Percentiles rank a stretch among this genome's conserved stretches.
These are phyloP conservation scores for Gautieria morchelliformis DNA, from an alignment of 768 basidiomycete species.

Conservation along the genomic window DNA sequence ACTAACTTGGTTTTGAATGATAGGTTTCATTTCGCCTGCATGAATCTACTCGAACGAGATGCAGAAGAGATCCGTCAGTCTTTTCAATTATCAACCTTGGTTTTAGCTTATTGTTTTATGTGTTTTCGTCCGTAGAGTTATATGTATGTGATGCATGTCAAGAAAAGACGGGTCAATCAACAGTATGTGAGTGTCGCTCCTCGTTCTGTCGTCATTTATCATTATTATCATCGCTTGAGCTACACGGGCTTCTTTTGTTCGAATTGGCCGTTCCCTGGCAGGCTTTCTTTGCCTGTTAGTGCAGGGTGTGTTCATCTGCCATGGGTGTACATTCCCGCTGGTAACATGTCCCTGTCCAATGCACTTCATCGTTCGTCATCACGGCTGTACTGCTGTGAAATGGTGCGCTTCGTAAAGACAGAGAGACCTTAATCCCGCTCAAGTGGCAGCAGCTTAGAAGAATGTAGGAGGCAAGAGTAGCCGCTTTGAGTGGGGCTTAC, in stretches of 20 bases:
- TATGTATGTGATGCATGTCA: conserved; percentile 52
- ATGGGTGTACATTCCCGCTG: background rate
- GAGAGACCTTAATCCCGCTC: background rate
- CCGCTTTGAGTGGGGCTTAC: background rate
- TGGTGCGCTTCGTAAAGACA: background rate
- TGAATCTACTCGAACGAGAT: conserved; percentile 48
- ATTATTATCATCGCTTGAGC: background rate
- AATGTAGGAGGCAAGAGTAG: background rate
- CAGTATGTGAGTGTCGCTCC: conserved; percentile 57
- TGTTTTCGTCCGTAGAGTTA: conserved; percentile 32
- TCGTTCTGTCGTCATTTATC: background rate
- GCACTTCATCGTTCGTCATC: background rate
- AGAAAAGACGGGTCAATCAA: conserved; percentile 49
- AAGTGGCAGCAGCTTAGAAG: background rate
- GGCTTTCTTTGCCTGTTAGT: background rate
- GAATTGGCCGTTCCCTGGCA: background rate
- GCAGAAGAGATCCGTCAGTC: conserved; percentile 75
- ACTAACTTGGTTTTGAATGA: background rate
- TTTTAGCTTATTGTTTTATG: conserved; percentile 12
- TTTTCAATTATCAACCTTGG: conserved; percentile 3
- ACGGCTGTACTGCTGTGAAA: background rate
- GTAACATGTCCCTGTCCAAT: conserved; percentile 1
- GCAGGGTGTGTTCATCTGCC: background rate
- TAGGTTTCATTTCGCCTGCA: conserved; percentile 83
- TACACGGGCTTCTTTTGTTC: background rate